Evolutionary conservation across 768 basidiomycete species (phyloP), one percentile per base, ranked within the genome.

Genomic region (Pisolithus sp.): DNA sequence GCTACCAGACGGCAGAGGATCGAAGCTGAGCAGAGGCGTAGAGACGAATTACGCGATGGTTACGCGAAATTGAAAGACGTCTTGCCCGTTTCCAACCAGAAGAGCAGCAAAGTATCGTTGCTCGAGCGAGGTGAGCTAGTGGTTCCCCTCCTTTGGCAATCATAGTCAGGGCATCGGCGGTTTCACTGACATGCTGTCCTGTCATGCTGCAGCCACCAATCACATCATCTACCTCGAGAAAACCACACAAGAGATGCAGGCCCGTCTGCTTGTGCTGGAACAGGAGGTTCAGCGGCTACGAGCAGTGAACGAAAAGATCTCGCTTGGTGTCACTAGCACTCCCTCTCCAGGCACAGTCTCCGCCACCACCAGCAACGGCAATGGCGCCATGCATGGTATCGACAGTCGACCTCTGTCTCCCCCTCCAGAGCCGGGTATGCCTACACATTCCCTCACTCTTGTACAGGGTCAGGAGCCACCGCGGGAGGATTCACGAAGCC

Each of bases 41-140:
- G 92, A 57, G 90, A 93, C 68, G 92, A 93, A 69, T 76, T 93
- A 54, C 79, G 92, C 54, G 91, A 94, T 62, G 91, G 89, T 24
- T 94, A 93, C 69, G 85, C 86, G 34, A 84, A 86, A 63, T 74
- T 94, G 68, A 91, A 90, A 70, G 89, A 92, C 55, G 86, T 88
- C 23, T 75, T 94, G 7, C 92, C 92, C 3, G 78, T 85, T 49
- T 88, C 86, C 12, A 92, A 90, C 69, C 89, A 92, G 75, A 90
- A 93, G 73, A 85, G 86, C 67, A 91, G 88, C 73, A 94, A 94
- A 66, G 88, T 92, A 17, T 89, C 87, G 23, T 71, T 93, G 52
- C 74, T 94, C 51, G 92, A 93, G 70, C 78, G 92, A 79, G 89
- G 90, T 91, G 62, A 53, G 78, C 63, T 50, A 23, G 28, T 8